Percentiles rank a stretch among this genome's conserved stretches.
These are phyloP conservation scores for Myxozyma sirexii DNA, from an alignment of 805 yeast genomes.

Conservation along the genomic window DNA sequence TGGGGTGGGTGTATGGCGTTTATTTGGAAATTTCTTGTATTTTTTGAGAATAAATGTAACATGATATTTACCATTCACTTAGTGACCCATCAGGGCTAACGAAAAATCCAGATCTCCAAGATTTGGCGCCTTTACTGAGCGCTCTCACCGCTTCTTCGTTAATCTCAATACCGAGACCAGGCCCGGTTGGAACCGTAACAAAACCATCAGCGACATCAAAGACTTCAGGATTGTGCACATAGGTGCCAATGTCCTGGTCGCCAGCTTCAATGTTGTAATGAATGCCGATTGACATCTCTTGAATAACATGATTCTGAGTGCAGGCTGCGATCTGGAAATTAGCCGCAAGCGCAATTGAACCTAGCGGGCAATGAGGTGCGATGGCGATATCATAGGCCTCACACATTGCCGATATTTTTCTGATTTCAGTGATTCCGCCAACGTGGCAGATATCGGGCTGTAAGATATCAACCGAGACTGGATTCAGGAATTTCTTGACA, in stretches of 20 bases:
- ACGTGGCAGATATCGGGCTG: constrained; percentile 41
- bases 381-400: constrained; percentile 41
- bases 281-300: constrained; percentile 39
- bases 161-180: constrained; percentile 40
- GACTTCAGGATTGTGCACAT: constrained; percentile 35
- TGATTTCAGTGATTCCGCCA: constrained; percentile 41
- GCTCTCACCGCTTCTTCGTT: constrained; percentile 23
- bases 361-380: constrained; percentile 43
- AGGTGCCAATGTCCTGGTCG: constrained; percentile 37
- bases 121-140: constrained; percentile 17
- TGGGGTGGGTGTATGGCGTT: constrained; percentile 1
- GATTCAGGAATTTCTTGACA: constrained; percentile 36
- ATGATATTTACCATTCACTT: constrained; percentile 22
- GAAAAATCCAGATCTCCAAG: constrained; percentile 29
- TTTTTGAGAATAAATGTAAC: neutral
- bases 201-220: constrained; percentile 38
- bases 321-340: constrained; percentile 38
- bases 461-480: constrained; percentile 39
- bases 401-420: constrained; percentile 39
- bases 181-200: constrained; percentile 35
- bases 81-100: constrained; percentile 22
- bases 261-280: constrained; percentile 39
- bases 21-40: neutral
- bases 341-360: constrained; percentile 42
- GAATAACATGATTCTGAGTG: constrained; percentile 37